Evolutionary conservation across 306 rosid genomes (phyloP).

Genomic region (Rubus idaeus): DNA sequence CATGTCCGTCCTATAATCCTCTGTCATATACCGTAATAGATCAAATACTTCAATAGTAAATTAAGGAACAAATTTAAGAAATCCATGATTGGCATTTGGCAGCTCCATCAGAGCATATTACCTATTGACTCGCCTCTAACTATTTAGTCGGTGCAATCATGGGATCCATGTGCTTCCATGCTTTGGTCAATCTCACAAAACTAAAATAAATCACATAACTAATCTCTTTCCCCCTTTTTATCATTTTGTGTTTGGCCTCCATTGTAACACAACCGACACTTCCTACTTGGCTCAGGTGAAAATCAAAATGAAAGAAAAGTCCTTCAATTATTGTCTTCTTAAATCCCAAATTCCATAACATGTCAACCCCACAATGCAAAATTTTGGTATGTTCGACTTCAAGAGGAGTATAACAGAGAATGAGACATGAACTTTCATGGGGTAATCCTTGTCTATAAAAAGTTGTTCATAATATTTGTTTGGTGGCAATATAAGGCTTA

Average conservation of each 20-base stretch:
- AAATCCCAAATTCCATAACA: neutral
- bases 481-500: neutral
- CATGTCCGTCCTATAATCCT: neutral
- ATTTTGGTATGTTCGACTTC: neutral
- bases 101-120: constrained; percentile 11
- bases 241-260: neutral
- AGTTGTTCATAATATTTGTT: neutral
- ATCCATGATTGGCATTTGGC: constrained; percentile 7
- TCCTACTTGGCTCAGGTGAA: neutral
- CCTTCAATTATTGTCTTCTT: neutral
- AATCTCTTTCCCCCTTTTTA: neutral
- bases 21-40: neutral
- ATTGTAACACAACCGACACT: neutral
- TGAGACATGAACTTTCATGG: neutral
- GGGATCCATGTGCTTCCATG: constrained; percentile 10
- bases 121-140: constrained; percentile 1
- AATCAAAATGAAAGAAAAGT: neutral
- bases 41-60: neutral
- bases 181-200: constrained; percentile 5
- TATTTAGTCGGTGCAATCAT: constrained; percentile 18
- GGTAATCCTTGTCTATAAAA: neutral
- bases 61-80: neutral
- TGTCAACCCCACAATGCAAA: constrained; percentile 10
- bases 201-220: neutral
- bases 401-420: neutral